These are phyloP conservation scores for Chimonanthus salicifolius DNA, from an alignment of 164 flowering plant genomes.

Conservation along the genomic window DNA sequence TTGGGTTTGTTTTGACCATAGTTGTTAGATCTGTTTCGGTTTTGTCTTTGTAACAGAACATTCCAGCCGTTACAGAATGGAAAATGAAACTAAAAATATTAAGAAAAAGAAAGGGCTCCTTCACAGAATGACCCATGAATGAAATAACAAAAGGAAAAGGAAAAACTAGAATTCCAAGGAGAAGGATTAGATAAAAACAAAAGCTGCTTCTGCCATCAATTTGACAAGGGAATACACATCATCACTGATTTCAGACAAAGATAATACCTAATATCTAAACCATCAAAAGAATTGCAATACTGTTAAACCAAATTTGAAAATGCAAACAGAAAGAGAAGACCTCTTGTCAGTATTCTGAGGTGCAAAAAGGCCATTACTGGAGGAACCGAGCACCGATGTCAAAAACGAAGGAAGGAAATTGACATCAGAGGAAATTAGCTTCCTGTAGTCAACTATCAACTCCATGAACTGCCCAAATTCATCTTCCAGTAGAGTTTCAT, in stretches of 20 bases:
- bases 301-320: background rate
- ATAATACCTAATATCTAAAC: background rate
- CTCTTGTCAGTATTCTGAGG: conserved; percentile 51
- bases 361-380: conserved; percentile 39
- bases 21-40: too few relatives aligned
- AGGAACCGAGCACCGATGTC: conserved; percentile 49
- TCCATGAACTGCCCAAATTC: conserved; percentile 53
- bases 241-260: background rate
- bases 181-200: background rate
- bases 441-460: conserved; percentile 59
- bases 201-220: background rate
- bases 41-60: too few relatives aligned
- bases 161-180: background rate
- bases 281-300: background rate
- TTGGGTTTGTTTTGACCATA: too few relatives aligned
- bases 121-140: background rate
- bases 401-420: conserved; percentile 52
- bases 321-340: conserved; percentile 24
- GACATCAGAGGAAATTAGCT: conserved; percentile 62
- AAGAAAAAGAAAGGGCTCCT: too few relatives aligned
- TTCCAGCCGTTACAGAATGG: too few relatives aligned
- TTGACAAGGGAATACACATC: background rate
- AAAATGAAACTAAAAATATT: too few relatives aligned
- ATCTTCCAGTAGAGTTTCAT: conserved; percentile 23
- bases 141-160: too few relatives aligned